These are phyloP conservation scores for Jatropha curcas DNA, from an alignment of 345 rosid species.

Conservation along the genomic window DNA sequence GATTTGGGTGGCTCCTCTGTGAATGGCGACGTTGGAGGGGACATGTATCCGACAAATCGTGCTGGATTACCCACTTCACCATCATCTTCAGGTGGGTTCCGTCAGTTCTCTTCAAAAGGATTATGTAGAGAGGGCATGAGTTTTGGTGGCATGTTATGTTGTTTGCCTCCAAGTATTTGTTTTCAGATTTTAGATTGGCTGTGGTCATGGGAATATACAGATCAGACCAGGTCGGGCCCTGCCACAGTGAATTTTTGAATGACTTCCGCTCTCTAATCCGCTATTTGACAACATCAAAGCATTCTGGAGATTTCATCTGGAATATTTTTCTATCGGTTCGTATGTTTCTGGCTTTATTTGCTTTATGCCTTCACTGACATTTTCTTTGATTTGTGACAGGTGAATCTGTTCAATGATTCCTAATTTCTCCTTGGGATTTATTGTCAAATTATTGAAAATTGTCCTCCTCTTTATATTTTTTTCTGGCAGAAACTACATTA, in stretches of 20 bases:
- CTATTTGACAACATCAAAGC: conserved; percentile 65
- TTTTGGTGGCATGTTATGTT: conserved; percentile 71
- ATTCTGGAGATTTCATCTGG: conserved; percentile 68
- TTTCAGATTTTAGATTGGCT: conserved; percentile 71
- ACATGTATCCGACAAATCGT: conserved; percentile 45
- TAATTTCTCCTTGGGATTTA: conserved; percentile 20
- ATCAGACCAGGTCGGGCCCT: conserved; percentile 67
- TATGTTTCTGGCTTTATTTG: conserved; percentile 86
- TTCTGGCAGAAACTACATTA: conserved; percentile 14
- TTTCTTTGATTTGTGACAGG: conserved; percentile 67
- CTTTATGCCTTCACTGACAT: conserved; percentile 56
- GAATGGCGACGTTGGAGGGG: conserved; percentile 56
- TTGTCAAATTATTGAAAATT: conserved; percentile 26
- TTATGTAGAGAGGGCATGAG: conserved; percentile 79
- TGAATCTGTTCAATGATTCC: conserved; percentile 42
- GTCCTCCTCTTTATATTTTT: neutral
- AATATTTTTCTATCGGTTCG: conserved; percentile 74
- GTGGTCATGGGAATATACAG: conserved; percentile 69
- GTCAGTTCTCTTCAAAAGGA: conserved; percentile 82
- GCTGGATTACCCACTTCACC: conserved; percentile 92
- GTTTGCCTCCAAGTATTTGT: conserved; percentile 55
- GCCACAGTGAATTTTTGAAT: conserved; percentile 64
- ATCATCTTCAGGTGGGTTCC: conserved; percentile 99
- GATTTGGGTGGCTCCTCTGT: conserved; percentile 91
- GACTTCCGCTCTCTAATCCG: conserved; percentile 57